Conservation (phyloP, 2,329 filamentous ascomycete genomes). For the Arthrinium phaeospermum region DNA sequence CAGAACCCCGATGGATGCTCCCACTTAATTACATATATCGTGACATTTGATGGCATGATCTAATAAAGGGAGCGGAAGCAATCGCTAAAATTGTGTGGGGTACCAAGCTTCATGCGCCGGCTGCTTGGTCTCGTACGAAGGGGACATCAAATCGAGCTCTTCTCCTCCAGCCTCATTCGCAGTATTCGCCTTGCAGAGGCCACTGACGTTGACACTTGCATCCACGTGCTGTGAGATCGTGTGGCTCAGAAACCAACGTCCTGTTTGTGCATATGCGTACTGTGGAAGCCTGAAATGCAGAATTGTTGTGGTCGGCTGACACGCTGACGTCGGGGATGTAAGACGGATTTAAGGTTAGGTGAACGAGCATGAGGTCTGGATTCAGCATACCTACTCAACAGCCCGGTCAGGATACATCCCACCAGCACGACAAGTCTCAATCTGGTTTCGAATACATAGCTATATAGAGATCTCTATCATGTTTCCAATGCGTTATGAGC, state of each 20-base stretch:
- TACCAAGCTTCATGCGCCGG: neutral
- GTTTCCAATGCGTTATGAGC: neutral
- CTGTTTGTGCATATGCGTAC: neutral
- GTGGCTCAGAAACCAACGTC: neutral
- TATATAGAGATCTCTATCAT: neutral
- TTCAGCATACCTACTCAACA: neutral
- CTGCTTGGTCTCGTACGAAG: neutral
- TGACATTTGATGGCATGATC: conserved; percentile 16
- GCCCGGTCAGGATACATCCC: neutral
- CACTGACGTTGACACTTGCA: conserved; percentile 5
- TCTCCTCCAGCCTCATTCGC: neutral
- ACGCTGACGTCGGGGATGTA: neutral
- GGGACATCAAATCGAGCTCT: neutral
- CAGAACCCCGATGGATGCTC: conserved; percentile 11
- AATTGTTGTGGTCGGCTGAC: conserved; percentile 7
- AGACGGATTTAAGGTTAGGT: conserved; percentile 14
- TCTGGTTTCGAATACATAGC: neutral
- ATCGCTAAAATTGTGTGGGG: conserved; percentile 11
- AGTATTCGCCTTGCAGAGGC: neutral
- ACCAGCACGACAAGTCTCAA: neutral
- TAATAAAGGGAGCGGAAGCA: conserved; percentile 12
- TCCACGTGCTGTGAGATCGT: neutral
- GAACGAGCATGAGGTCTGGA: neutral
- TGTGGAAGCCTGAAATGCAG: neutral
- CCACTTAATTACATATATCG: conserved; percentile 16